A percentile compares a stretch with the other conserved stretches of the same genome.
These are phyloP conservation scores for Pseudomassariella vexata DNA, from an alignment of 2,329 filamentous ascomycete genomes.

Conservation along the genomic window DNA sequence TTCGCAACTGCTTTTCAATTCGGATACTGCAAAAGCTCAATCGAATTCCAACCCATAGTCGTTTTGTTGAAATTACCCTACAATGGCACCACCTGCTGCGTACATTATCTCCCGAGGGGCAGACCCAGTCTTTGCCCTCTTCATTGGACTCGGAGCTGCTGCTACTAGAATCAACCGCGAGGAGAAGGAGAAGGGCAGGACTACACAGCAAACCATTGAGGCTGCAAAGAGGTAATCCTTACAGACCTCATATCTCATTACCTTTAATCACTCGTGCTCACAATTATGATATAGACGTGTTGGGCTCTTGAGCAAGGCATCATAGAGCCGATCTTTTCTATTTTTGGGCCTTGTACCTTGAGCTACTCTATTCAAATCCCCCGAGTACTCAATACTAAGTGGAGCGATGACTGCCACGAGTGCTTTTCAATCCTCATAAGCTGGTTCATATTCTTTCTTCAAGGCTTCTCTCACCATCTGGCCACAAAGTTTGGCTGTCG, in stretches of 20 bases:
- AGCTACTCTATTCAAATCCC: no score
- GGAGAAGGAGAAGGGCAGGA: constrained; percentile 51
- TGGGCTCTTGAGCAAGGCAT: constrained; percentile 2
- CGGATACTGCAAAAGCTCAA: no score
- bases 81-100: constrained; percentile 47
- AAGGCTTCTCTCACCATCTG: constrained; percentile 65
- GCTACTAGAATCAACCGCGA: constrained; percentile 54
- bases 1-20: no score
- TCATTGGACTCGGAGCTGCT: constrained; percentile 51
- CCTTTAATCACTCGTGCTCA: not conserved
- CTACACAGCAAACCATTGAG: constrained; percentile 43
- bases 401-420: no score
- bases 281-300: constrained; percentile 4
- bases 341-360: no score
- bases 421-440: no score
- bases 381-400: no score
- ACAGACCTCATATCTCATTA: not conserved
- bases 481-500: constrained; percentile 64
- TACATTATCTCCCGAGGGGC: constrained; percentile 56
- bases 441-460: constrained; percentile 60
- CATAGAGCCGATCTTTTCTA: not conserved
- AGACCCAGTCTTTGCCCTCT: constrained; percentile 53
- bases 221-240: constrained; percentile 37
- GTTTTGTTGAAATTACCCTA: no score
- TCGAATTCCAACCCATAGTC: no score